These are phyloP conservation scores for Cryphonectria carpinicola DNA, from an alignment of 2,329 filamentous ascomycete species.

Conservation along the genomic window DNA sequence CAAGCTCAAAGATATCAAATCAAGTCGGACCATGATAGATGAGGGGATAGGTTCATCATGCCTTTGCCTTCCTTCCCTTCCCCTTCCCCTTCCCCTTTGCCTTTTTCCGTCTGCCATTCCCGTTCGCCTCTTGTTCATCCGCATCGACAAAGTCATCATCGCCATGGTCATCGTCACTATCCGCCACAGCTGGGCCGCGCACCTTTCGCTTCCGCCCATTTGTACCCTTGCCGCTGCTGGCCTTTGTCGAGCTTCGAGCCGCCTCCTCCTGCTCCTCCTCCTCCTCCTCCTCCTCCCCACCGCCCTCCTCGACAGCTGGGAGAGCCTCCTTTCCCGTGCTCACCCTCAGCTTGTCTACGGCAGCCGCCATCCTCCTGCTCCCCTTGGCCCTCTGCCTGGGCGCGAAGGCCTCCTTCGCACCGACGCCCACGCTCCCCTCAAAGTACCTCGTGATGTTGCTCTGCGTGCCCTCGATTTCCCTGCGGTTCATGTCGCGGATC, in stretches of 20 bases:
- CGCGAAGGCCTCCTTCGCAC: conserved; percentile 68
- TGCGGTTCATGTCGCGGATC: conserved; percentile 90
- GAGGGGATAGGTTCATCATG: background rate
- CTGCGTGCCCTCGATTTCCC: conserved; percentile 89
- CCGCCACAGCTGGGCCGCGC: conserved; percentile 28
- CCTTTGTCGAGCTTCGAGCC: conserved; percentile 3
- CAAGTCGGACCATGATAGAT: too few species aligned
- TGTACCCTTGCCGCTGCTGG: conserved; percentile 33
- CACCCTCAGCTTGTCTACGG: conserved; percentile 68
- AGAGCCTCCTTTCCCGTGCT: conserved; percentile 46
- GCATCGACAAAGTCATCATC: conserved; percentile 22
- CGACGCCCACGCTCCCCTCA: conserved; percentile 56
- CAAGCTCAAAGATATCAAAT: background rate
- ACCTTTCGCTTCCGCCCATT: conserved; percentile 31
- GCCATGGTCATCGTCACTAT: conserved; percentile 30
- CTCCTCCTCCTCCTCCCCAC: conserved; percentile 27
- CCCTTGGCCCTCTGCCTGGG: conserved; percentile 67
- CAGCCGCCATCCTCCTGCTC: conserved; percentile 77
- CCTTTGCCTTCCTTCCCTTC: conserved; percentile 15
- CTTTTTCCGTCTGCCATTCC: conserved; percentile 12
- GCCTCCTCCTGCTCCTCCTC: background rate
- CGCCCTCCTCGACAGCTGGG: conserved; percentile 10
- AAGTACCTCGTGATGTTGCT: conserved; percentile 96
- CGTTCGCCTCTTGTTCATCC: conserved; percentile 15
- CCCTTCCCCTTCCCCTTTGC: conserved; percentile 17